Base-by-base conservation (phyloP, 352 stramenopile genomes). In the Phytopythium helicoides region DNA sequence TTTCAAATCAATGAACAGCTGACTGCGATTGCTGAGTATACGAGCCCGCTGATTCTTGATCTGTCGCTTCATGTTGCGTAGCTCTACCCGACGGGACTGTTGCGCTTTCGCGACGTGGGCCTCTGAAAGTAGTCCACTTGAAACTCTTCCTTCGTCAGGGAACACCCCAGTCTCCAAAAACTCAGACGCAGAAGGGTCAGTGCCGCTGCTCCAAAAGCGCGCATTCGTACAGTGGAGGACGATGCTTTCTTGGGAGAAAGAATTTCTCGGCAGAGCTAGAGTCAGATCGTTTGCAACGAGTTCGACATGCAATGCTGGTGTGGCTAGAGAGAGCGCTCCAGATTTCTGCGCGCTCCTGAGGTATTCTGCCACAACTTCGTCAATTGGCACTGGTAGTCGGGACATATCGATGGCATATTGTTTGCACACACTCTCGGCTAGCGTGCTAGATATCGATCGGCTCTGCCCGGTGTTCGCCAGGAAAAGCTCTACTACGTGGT, bases 41-140 rank as follows among this genome's bases (percentile, higher is more conserved):
- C 83, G 73, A 18, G 85, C 89, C 6, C 85, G 71, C 47, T 94
- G 85, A 35, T 92, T 93, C 54, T 91, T 94, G 16, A 94, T 81
- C 39, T 87, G 60, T 12, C 85, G 68, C 52, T 75, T 72, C 25
- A 89, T 65, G 60, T 93, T 88, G 12, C 85, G 61, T 18, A 94
- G 50, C 38, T 92, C 76, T 1, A 72, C 74, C 47, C 85, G 71
- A 18, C 73, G 66, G 15, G 64, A 77, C 61, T 92, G 78, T 37
- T 87, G 69, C 11, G 69, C 68, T 56, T 80, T 87, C 9, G 81
- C 71, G 21, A 62, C 51, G 54, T 65, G 75, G 26, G 58, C 74
- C 51, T 68, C 72, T 0, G 72, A 66, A 34, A 81, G 23, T 38
- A 58, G 36, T 47, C 64, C 69, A 21, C 57, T 60, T 19, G 73